Base-by-base conservation (phyloP, 768 basidiomycete genomes). In the Rhodotorula kratochvilovae region DNA sequence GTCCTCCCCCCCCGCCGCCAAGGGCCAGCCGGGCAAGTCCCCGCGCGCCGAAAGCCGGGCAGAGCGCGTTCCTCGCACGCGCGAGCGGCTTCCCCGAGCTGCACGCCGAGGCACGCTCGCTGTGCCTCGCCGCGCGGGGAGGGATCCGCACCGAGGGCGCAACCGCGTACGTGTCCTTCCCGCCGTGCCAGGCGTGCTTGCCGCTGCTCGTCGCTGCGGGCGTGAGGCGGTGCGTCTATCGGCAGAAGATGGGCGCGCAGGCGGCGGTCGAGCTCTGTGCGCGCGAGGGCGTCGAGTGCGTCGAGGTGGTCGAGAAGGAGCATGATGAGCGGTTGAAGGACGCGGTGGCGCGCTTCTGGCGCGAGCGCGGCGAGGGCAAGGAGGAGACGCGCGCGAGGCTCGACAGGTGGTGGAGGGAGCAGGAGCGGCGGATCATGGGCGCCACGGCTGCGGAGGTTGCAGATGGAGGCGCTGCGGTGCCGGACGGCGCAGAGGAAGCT, bases 81-180 rank as follows among this genome's bases (percentile, higher is more conserved):
- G 65, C 70, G 8, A 43, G 50, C 17, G n/a, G 31, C 50, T 51
- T 53, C 31, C 67, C 71, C 46, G 71, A 72, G 56, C 46, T 66
- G 21, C 71, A 72, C 63, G 71, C 71, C 67, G 71, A 72, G 31
- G 71, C 71, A 31, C 67, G 71, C 13, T 61, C 63, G 19, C 66
- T 72, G 39, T 68, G 67, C 55, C 58, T 72, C 46, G 64, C 71
- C 31, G 71, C 71, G 2, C n/a, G 59, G 11, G 1, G 5, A 16
- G 71, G 71, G 29, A 53, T 42, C 12, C 21, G 63, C 5, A 63
- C 65, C 12, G 46, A 6, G 17, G 71, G 63, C 23, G 19, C 71
- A 45, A 72, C 71, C 3, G 67, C 67, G 5, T 72, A 72, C 67
- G 63, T 72, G 63, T 68, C 71, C 5, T 72, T 72, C 63, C 71